Evolutionary conservation across 768 basidiomycete genomes (phyloP).

Genomic region (Sarcodon aspratus): DNA sequence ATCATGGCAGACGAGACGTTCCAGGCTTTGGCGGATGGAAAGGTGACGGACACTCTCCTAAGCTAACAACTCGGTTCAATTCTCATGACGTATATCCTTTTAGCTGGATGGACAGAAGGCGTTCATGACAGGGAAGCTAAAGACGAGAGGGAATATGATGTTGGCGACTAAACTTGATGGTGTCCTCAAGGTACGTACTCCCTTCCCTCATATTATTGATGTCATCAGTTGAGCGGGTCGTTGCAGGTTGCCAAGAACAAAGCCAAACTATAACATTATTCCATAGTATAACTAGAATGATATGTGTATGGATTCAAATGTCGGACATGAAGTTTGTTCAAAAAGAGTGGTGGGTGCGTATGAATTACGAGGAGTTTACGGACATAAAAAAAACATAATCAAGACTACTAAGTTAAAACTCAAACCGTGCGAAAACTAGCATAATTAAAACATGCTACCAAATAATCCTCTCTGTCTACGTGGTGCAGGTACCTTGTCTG

Average conservation of each 20-base stretch:
- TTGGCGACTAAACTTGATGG: conserved; percentile 83
- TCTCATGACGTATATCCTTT: background rate
- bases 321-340: background rate
- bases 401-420: too few species aligned
- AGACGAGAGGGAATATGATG: conserved; percentile 90
- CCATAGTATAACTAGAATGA: background rate
- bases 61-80: background rate
- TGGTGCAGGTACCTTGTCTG: conserved; percentile 66
- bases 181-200: conserved; percentile 57
- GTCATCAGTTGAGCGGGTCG: background rate
- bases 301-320: background rate
- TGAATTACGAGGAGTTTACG: background rate
- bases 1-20: conserved; percentile 70
- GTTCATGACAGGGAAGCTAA: conserved; percentile 91
- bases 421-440: background rate
- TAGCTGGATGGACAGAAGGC: conserved; percentile 89
- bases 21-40: conserved; percentile 56
- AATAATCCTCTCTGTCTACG: conserved; percentile 74
- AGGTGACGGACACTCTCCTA: conserved; percentile 29
- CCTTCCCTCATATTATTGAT: background rate
- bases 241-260: conserved; percentile 22
- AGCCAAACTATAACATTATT: conserved; percentile 28
- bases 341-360: background rate
- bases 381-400: too few species aligned
- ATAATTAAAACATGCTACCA: conserved; percentile 52